Evolutionary conservation across 768 basidiomycete genomes (phyloP), one percentile per base, ranked within the genome.

Genomic region (Arthromyces matolae): DNA sequence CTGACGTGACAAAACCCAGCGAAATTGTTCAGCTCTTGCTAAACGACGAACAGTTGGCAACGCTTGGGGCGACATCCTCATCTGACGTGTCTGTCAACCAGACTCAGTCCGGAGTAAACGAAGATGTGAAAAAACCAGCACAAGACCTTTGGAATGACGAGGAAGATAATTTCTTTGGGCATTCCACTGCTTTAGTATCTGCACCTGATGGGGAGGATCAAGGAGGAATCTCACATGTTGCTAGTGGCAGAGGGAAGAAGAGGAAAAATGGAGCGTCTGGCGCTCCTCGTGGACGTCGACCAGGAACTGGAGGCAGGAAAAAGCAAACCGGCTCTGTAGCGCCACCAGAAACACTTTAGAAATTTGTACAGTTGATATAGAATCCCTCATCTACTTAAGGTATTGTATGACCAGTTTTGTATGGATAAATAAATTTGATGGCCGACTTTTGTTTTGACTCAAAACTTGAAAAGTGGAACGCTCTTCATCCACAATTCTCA

Each of bases 21-120:
- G 96, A 99, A 65, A 96, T 99, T 45, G 95, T 95, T 13, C 93
- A 93, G 52, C 68, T 99, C 36, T 73, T 99, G 41, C 78, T 99
- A 59, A 94, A 93, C 60, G 94, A 97, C 58, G 93, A 96, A 57
- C 94, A 98, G 59, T 68, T 97, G 13, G 91, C 86, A 3, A 80
- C 77, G 37, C 67, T 90, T 31, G 81, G 81, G 49, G n/a, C n/a
- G n/a, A 71, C 73, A 8, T 68, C 65, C n/a, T 50, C 67, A 13
- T 28, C 66, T 35, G 61, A 63, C 25, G 54, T 76, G 25, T 63
- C 79, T 12, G 60, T 57, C 24, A 56, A 58, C 16, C 54, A 62
- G 23, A 52, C 56, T 34, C 54, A 65, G 32, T 53, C 61, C 13
- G 69, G 56, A 44, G 64, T 49, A 54, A 63, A 53, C 53, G 63